A percentile compares a stretch with the other conserved stretches of the same genome.
phyloP scores from a whole-genome alignment of 129 eudicot species.

The Helichrysum umbraculigerum region DNA sequence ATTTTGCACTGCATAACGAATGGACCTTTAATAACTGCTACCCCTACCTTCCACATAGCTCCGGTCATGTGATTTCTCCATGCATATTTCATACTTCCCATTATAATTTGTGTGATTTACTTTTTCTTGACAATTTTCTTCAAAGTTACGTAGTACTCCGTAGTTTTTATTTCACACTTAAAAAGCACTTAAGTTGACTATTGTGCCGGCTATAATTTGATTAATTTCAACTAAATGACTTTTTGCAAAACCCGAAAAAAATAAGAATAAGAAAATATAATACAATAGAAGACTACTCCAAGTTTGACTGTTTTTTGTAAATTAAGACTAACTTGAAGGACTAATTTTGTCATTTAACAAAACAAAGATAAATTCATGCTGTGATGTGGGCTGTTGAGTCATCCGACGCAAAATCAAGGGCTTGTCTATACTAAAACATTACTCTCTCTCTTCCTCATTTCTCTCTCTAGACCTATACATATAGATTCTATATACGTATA shows the following conservation, averaged over 20 bases:
- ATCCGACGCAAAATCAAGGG: not conserved
- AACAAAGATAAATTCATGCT: not conserved
- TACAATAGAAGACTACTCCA: not conserved
- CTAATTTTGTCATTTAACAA: not conserved
- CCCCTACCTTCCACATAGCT: no score
- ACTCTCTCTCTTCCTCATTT: not conserved
- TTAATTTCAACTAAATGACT: not conserved
- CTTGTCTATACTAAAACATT: conserved; percentile 5
- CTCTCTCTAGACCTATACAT: not conserved
- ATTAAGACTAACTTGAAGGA: not conserved
- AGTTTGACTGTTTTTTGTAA: not conserved
- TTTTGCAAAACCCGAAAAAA: no score
- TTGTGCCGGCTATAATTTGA: not conserved
- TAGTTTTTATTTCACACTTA: no score
- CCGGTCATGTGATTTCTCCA: no score
- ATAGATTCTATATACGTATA: conserved; percentile 3
- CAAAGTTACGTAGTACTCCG: no score
- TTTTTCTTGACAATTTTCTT: no score
- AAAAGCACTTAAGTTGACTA: not conserved
- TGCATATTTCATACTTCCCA: no score
- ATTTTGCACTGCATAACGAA: no score
- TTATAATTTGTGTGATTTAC: no score
- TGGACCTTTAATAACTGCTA: no score
- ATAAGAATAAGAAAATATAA: no score
- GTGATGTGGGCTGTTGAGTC: not conserved